Conservation (phyloP, 1,139 yeast species). For the Wickerhamomyces sp. region DNA sequence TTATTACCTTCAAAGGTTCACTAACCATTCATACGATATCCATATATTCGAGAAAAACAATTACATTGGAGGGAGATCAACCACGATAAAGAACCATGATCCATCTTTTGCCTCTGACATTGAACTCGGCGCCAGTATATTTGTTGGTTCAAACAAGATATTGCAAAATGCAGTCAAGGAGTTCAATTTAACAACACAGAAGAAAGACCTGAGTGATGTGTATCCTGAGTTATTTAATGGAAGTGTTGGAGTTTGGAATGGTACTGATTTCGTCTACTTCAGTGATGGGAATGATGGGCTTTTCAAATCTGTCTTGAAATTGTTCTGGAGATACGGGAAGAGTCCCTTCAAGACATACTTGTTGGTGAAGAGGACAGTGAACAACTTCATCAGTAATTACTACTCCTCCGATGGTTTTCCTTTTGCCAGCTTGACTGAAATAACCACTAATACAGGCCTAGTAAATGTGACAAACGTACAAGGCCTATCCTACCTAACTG, state of each 20-base stretch:
- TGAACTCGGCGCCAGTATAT: slow-evolving; percentile 40
- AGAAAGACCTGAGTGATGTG: slow-evolving; percentile 12
- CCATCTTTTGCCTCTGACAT: slow-evolving; percentile 21
- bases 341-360: slow-evolving; percentile 21
- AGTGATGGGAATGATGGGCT: slow-evolving; percentile 3
- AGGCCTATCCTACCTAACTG: slow-evolving; percentile 23
- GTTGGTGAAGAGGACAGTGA: slow-evolving; percentile 12
- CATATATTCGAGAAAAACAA: slow-evolving; percentile 30
- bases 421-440: slow-evolving; percentile 7
- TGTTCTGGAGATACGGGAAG: slow-evolving; percentile 27
- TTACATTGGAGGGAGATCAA: slow-evolving; percentile 36
- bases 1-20: slow-evolving; percentile 32
- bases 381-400: slow-evolving; percentile 18
- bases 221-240: slow-evolving; percentile 17
- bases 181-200: slow-evolving; percentile 26
- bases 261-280: slow-evolving; percentile 22
- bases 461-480: slow-evolving; percentile 17
- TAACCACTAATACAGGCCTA: slow-evolving; percentile 22
- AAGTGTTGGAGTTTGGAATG: slow-evolving; percentile 36
- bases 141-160: slow-evolving; percentile 34
- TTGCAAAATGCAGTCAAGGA: slow-evolving; percentile 29
- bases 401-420: slow-evolving; percentile 24
- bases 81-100: slow-evolving; percentile 24
- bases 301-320: slow-evolving; percentile 9
- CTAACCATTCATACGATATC: slow-evolving; percentile 25